Evolutionary conservation across 2,329 filamentous ascomycete genomes (phyloP), one percentile per base, ranked within the genome.

Genomic region (Talaromyces islandicus): DNA sequence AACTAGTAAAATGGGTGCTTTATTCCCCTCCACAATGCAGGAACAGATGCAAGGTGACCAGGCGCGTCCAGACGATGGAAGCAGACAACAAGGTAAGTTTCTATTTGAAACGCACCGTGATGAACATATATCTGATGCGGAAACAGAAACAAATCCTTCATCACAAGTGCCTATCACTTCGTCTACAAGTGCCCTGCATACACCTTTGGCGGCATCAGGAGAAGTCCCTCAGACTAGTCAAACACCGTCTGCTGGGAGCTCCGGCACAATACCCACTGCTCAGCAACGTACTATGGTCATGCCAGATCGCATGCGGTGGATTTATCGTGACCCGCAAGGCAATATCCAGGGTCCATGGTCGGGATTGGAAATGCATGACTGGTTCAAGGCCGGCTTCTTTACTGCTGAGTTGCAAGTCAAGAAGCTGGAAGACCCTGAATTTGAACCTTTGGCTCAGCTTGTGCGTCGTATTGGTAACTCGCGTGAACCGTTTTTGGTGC

Each of bases 331-430:
- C 71, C 94, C 94, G 5, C 91, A 96, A 71, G 92, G 92, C 24
- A 89, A 91, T 63, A 88, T 91, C 6, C 94, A 99, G 71, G 94
- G 94, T 0, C 94, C 94, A 0, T 99, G 94, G 77, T 97, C 92
- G 43, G 94, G 94, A 1, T 79, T 99, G 55, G 94, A 99, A 75
- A 99, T 99, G 94, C 95, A 99, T 67, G 95, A 99, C 69, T 99
- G 94, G 94, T 99, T 97, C 78, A 97, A 97, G 74, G 93, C 92
- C 41, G 92, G 93, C 52, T 99, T 97, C 78, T 99, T 99, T 76
- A 96, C 91, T 0, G 88, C 93, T 0, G 93, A 99, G 68, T 81
- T 99, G 21, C 86, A 95, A 50, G 94, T 99, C 32, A 97, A 95
- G 79, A 96, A 96, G 73, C 81, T 93, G 5, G 94, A 99, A 72